Evolutionary conservation across 495 filamentous ascomycete genomes (phyloP).

Genomic region (Talaromyces trachyspermus): DNA sequence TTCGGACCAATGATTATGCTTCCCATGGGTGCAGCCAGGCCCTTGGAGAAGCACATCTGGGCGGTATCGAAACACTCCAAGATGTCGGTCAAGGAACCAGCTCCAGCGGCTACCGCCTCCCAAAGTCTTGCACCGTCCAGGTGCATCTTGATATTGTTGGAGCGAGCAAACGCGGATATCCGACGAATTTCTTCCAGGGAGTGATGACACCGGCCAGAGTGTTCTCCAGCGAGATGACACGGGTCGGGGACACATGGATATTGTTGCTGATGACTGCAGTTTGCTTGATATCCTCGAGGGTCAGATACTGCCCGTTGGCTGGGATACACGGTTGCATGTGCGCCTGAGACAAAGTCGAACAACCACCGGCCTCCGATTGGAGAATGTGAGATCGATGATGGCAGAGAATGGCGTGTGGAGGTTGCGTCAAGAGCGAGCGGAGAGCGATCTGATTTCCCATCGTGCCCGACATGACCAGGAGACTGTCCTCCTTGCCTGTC

Average conservation of each 20-base stretch:
- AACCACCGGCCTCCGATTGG: conserved; percentile 32
- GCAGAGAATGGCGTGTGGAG: conserved; percentile 58
- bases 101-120: conserved; percentile 12
- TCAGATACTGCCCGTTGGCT: conserved; percentile 54
- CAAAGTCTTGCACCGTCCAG: conserved; percentile 21
- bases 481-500: conserved; percentile 55
- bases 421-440: conserved; percentile 54
- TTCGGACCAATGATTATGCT: conserved; percentile 7
- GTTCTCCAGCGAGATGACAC: conserved; percentile 20
- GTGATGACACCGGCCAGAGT: conserved; percentile 13
- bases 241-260: conserved; percentile 44
- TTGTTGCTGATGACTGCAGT: conserved; percentile 18
- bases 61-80: conserved; percentile 11
- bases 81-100: conserved; percentile 3
- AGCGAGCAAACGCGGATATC: conserved; percentile 12
- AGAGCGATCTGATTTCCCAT: conserved; percentile 72
- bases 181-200: conserved; percentile 13
- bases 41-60: conserved; percentile 12
- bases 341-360: conserved; percentile 14
- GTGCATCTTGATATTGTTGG: conserved; percentile 12
- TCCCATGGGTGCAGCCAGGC: conserved; percentile 13
- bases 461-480: conserved; percentile 69
- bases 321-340: conserved; percentile 13
- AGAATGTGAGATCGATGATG: conserved; percentile 58
- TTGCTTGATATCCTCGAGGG: conserved; percentile 47